phyloP scores from a whole-genome alignment of 2,329 filamentous ascomycete genomes.

The Xylariaceae sp. region DNA sequence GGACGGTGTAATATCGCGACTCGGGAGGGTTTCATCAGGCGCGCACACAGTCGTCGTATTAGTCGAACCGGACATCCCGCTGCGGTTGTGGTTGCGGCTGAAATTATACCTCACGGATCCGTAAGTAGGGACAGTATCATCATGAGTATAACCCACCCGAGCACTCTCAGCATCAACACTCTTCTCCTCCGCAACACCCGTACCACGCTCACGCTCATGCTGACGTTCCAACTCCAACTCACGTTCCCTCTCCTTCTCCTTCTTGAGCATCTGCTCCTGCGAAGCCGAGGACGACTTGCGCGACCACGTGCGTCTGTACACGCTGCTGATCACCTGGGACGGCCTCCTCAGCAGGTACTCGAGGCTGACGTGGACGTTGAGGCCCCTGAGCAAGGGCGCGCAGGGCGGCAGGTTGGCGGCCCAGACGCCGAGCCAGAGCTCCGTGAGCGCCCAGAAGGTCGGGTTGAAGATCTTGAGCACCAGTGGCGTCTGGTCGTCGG shows the following conservation, averaged over 20 bases:
- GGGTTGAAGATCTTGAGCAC: slow-evolving; percentile 17
- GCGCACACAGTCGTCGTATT: too few species aligned
- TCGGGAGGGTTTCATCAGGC: too few species aligned
- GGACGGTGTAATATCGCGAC: too few species aligned
- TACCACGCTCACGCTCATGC: too few species aligned
- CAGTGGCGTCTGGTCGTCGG: slow-evolving; percentile 14
- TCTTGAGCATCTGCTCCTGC: neutral
- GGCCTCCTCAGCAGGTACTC: too few species aligned
- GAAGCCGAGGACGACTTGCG: slow-evolving; percentile 5
- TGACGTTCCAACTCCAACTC: too few species aligned
- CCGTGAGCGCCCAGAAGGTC: slow-evolving; percentile 15
- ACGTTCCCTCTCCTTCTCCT: neutral
- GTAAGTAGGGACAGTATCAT: too few species aligned
- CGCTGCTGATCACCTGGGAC: slow-evolving; percentile 7
- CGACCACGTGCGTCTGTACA: slow-evolving; percentile 8
- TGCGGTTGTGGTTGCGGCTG: neutral
- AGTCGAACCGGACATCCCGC: slow-evolving; percentile 2
- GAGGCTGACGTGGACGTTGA: slow-evolving; percentile 11
- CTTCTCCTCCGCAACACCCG: neutral
- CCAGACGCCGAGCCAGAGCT: slow-evolving; percentile 15
- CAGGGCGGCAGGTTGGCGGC: slow-evolving; percentile 15
- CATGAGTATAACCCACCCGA: too few species aligned
- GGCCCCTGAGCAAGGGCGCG: slow-evolving; percentile 7
- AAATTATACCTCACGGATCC: neutral
- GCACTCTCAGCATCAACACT: neutral